Conservation (phyloP, 805 yeast species). For the Yarrowia hollandica region DNA sequence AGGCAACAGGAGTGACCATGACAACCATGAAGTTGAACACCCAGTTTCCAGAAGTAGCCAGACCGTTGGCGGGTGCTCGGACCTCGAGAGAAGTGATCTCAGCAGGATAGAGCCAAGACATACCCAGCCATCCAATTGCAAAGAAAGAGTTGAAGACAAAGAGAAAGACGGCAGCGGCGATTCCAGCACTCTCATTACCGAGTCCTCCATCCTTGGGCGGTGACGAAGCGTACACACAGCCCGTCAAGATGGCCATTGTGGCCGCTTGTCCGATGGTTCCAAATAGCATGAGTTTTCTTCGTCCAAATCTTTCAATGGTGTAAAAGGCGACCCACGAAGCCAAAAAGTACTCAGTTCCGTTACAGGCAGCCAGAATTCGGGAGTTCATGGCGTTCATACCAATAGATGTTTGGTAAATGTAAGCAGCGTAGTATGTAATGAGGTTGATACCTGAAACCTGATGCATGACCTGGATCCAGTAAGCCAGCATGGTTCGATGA, state of each 20-base stretch:
- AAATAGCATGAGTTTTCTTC: constrained; percentile 61
- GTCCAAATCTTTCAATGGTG: constrained; percentile 51
- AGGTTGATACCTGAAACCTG: constrained; percentile 90
- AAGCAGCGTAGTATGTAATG: constrained; percentile 84
- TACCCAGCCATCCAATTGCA: constrained; percentile 14
- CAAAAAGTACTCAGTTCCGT: constrained; percentile 57
- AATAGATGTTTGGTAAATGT: constrained; percentile 64
- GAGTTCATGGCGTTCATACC: constrained; percentile 47
- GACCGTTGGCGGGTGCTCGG: constrained; percentile 11
- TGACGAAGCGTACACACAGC: constrained; percentile 5
- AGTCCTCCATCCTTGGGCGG: neutral
- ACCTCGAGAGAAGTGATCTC: constrained; percentile 7
- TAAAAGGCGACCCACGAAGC: constrained; percentile 54
- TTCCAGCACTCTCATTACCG: neutral
- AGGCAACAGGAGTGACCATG: constrained; percentile 18
- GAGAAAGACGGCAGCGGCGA: constrained; percentile 8
- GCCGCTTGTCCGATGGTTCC: constrained; percentile 70
- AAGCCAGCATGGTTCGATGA: constrained; percentile 41
- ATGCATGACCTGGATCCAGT: constrained; percentile 55
- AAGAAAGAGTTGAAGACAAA: constrained; percentile 15
- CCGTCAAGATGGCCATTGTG: constrained; percentile 35
- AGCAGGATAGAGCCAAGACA: constrained; percentile 20
- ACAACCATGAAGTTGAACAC: constrained; percentile 12
- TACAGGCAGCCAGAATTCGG: constrained; percentile 35
- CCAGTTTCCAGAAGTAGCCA: constrained; percentile 14